Evolutionary conservation across 1,139 yeast genomes (phyloP), one percentile per base, ranked within the genome.

Genomic region (Kazachstania sp.): DNA sequence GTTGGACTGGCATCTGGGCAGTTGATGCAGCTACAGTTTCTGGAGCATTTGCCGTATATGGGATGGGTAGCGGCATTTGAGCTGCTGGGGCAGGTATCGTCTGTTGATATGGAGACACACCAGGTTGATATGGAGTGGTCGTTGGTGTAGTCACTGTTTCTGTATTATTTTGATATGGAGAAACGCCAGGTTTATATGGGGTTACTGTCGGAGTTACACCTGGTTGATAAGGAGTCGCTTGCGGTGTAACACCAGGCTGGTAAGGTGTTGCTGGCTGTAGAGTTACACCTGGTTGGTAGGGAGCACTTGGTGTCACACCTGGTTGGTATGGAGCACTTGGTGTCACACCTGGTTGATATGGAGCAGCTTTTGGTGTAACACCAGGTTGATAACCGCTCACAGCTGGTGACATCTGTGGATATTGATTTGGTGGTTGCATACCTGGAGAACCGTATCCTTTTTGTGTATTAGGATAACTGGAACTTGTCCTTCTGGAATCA

Each of bases 391-490:
- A 38, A 6, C 19, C 19, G 11, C 18, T 38, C 15, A n/a, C 32
- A 11, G n/a, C 6, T 6, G 32, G 32, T 4, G 19, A 9, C 11
- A 32, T 23, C 30, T n/a, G n/a, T n/a, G n/a, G n/a, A n/a, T n/a
- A n/a, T n/a, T n/a, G n/a, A n/a, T n/a, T n/a, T n/a, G n/a, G n/a
- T n/a, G n/a, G n/a, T n/a, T n/a, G n/a, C n/a, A 11, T 26, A 19
- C 23, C 11, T 9, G 18, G 19, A 19, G 39, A 5, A 16, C 39
- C 28, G 19, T 37, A 19, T 1, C 20, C 26, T 3, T 15, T 15
- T 4, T 9, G 15, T 23, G 28, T 9, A 23, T 9, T 23, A 28
- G 23, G 50, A 56, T 19, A 47, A 57, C 12, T 51, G 55, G 12
- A 40, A 49, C 16, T 30, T 31, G 34, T 41, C 19, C 34, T 47